Evolutionary conservation across 1,139 yeast genomes (phyloP).

Genomic region (Hyphopichia khmerensis): DNA sequence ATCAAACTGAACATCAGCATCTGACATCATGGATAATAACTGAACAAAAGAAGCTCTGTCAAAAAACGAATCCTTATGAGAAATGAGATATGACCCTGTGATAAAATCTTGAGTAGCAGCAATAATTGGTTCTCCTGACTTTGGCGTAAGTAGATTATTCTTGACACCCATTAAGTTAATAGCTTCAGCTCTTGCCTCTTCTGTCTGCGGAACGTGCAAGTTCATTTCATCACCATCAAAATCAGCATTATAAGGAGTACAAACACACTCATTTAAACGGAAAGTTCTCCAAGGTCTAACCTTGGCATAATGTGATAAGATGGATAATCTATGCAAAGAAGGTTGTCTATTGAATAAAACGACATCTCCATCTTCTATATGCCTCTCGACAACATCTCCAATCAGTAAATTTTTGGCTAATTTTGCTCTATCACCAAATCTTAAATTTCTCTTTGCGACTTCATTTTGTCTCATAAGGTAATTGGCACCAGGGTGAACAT

Average conservation of each 20-base stretch:
- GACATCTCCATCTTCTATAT: constrained; percentile 94
- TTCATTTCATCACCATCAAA: constrained; percentile 99
- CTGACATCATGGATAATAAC: constrained; percentile 92
- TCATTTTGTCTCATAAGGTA: constrained; percentile 82
- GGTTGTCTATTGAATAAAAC: constrained; percentile 98
- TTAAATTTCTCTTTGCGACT: constrained; percentile 79
- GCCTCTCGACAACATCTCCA: constrained; percentile 98
- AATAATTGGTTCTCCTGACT: constrained; percentile 97
- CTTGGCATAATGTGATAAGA: constrained; percentile 92
- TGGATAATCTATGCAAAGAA: constrained; percentile 90
- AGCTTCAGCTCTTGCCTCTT: constrained; percentile 98
- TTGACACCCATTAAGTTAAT: constrained; percentile 98
- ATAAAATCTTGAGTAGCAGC: constrained; percentile 99
- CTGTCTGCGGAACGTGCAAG: constrained; percentile 97
- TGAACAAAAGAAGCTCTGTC: constrained; percentile 85
- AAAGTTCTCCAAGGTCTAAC: constrained; percentile 98
- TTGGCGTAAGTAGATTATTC: constrained; percentile 89
- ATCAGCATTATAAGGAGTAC: constrained; percentile 99
- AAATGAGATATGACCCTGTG: constrained; percentile 89
- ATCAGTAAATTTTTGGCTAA: constrained; percentile 73
- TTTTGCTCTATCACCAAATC: constrained; percentile 82
- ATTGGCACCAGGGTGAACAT: constrained; percentile 94
- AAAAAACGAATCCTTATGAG: constrained; percentile 90
- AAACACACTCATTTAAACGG: constrained; percentile 96
- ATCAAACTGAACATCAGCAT: constrained; percentile 84